Base-by-base conservation (phyloP, 2,329 filamentous ascomycete genomes). In the Tolypocladium ovalisporum region DNA sequence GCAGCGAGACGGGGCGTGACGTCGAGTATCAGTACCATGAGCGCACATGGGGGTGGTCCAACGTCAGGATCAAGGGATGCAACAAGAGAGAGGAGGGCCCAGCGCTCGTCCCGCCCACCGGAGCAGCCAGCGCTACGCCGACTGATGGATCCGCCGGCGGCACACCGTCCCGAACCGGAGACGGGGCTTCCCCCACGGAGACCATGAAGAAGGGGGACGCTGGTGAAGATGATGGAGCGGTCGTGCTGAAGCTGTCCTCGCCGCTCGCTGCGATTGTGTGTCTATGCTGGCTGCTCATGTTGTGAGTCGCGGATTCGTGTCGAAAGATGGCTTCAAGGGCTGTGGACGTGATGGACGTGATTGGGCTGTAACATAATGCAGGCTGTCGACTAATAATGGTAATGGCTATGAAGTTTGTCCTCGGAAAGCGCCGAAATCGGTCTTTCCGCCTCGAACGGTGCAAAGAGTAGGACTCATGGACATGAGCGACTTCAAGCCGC, bases 21-120 rank as follows among this genome's bases (percentile, higher is more conserved):
- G 62, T 67, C 7, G 61, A 66, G 59, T 71, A 71, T 40, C 59
- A 62, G 55, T 70, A 68, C 57, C 61, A 63, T 47, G 64, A 67
- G 54, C 56, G 62, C 42, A 64, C 64, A 1, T 58, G 57, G 19
- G 63, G 63, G n/a, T 71, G 68, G 68, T 62, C 65, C 56, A 64
- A 65, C 44, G 62, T 71, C 42, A 56, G 62, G 19, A 61, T 71
- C 58, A 56, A 61, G 3, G 68, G 67, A 2, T 68, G 68, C 52
- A 56, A 63, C 60, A 61, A 52, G 24, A 22, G 55, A 39, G 44
- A 35, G 4, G 44, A 35, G 4, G 44, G 44, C 2, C 34, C n/a
- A 19, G 44, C 22, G 34, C 54, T 35, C 40, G 32, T 49, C 29
- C 52, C 47, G 27, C 52, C 44, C 15, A 19, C 44, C 6, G 44